A percentile compares a stretch with the other conserved stretches of the same genome.
These are phyloP conservation scores for Nelumbo lutea DNA, from an alignment of 164 flowering plant genomes.

Conservation along the genomic window DNA sequence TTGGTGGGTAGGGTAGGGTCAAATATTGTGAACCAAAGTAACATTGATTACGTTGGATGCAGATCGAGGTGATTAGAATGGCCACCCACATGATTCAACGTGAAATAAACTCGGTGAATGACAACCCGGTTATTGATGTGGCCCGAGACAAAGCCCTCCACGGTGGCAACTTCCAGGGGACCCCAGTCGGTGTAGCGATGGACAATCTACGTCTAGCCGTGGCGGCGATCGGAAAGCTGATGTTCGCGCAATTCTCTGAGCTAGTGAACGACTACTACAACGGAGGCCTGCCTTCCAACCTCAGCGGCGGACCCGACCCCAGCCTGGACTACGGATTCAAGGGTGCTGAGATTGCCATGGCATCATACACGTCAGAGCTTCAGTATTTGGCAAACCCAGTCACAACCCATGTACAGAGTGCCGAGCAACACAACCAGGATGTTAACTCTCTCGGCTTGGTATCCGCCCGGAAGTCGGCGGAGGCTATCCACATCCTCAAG, in stretches of 20 bases:
- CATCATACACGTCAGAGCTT: conserved; percentile 28
- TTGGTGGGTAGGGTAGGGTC: too few relatives aligned
- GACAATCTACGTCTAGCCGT: conserved; percentile 24
- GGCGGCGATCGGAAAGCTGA: conserved; percentile 31
- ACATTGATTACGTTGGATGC: not conserved
- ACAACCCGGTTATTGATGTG: conserved; percentile 31
- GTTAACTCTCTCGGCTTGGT: conserved; percentile 28
- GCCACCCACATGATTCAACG: conserved; percentile 28
- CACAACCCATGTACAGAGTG: conserved; percentile 29
- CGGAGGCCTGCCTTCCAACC: conserved; percentile 27
- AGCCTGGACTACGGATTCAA: conserved; percentile 30
- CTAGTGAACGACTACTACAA: conserved; percentile 29
- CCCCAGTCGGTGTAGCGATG: conserved; percentile 31
- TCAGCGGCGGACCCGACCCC: conserved; percentile 25
- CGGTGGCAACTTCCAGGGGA: conserved; percentile 36
- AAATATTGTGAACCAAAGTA: too few relatives aligned
- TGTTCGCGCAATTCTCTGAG: conserved; percentile 34
- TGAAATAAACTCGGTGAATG: conserved; percentile 31
- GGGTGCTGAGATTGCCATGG: conserved; percentile 37
- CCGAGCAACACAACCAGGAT: conserved; percentile 34
- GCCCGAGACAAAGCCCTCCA: conserved; percentile 28
- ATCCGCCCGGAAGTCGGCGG: conserved; percentile 23
- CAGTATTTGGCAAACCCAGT: conserved; percentile 31
- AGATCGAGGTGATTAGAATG: conserved; percentile 26
- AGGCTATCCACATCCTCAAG: conserved; percentile 27